These are phyloP conservation scores for Alternaria sp. DNA, from an alignment of 2,329 filamentous ascomycete species.

Conservation along the genomic window DNA sequence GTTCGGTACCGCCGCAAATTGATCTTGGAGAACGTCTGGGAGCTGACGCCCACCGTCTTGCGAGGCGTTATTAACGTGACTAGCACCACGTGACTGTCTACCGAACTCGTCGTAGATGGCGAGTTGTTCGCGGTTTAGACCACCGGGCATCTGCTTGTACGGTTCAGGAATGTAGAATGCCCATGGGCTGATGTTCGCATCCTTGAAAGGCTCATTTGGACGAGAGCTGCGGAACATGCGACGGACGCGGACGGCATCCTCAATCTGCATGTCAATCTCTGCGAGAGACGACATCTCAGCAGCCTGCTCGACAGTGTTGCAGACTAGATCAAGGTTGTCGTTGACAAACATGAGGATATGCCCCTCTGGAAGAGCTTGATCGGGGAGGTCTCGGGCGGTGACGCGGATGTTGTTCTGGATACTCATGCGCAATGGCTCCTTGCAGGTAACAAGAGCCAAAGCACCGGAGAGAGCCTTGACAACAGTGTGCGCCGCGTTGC, in stretches of 20 bases:
- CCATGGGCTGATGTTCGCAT: slow-evolving; percentile 84
- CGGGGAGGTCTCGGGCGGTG: slow-evolving; percentile 68
- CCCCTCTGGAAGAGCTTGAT: slow-evolving; percentile 84
- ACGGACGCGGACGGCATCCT: slow-evolving; percentile 77
- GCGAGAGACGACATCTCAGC: slow-evolving; percentile 91
- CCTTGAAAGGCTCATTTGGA: slow-evolving; percentile 84
- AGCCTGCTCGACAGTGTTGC: slow-evolving; percentile 91
- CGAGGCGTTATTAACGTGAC: slow-evolving; percentile 62
- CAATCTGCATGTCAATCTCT: slow-evolving; percentile 94
- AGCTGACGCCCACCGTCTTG: slow-evolving; percentile 67
- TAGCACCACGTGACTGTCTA: slow-evolving; percentile 75
- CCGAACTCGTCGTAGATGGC: slow-evolving; percentile 97
- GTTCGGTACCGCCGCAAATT: slow-evolving; percentile 65
- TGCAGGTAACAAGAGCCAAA: slow-evolving; percentile 95
- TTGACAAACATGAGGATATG: slow-evolving; percentile 99
- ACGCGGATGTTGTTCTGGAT: slow-evolving; percentile 98
- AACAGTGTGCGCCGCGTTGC: slow-evolving; percentile 88
- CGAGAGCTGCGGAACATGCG: slow-evolving; percentile 76
- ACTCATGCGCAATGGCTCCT: slow-evolving; percentile 93
- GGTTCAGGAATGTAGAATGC: slow-evolving; percentile 92
- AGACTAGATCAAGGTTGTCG: slow-evolving; percentile 92
- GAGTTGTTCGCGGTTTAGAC: slow-evolving; percentile 89
- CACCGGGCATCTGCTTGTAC: slow-evolving; percentile 82
- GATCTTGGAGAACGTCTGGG: slow-evolving; percentile 68
- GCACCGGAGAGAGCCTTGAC: slow-evolving; percentile 94